Conservation (phyloP, 108 stramenopile genomes). For the Pseudonitzschia delicatissima region DNA sequence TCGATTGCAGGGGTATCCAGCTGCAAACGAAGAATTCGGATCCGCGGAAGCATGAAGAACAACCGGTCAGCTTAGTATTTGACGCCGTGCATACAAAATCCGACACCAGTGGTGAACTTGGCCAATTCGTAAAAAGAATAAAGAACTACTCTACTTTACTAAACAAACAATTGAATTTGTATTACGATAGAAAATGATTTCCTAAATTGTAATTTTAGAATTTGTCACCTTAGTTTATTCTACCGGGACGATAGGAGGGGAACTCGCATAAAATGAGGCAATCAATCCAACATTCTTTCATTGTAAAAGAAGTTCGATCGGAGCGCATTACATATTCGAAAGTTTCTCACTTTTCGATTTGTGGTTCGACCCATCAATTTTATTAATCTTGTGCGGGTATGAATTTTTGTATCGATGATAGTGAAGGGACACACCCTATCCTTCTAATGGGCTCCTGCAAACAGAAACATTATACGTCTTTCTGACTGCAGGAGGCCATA, state of each 20-base stretch:
- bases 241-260: not conserved
- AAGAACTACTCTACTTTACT: too few relatives aligned
- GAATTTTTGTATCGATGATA: not conserved
- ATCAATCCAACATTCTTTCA: not conserved
- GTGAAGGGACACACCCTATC: conserved; percentile 1
- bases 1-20: conserved; percentile 23
- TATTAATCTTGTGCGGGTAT: not conserved
- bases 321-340: not conserved
- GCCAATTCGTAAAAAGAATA: too few relatives aligned
- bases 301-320: not conserved
- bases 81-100: conserved; percentile 26
- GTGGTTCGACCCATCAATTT: not conserved
- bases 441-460: conserved; percentile 29
- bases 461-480: conserved; percentile 14
- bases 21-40: conserved; percentile 18
- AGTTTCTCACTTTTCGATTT: not conserved
- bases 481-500: conserved; percentile 34
- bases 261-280: not conserved
- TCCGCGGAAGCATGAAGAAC: not conserved
- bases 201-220: too few relatives aligned
- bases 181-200: too few relatives aligned
- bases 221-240: too few relatives aligned
- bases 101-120: too few relatives aligned
- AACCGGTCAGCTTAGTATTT: conserved; percentile 30
- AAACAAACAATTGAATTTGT: too few relatives aligned